These are phyloP conservation scores for Candida ascalaphidarum DNA, from an alignment of 805 yeast species.

Conservation along the genomic window DNA sequence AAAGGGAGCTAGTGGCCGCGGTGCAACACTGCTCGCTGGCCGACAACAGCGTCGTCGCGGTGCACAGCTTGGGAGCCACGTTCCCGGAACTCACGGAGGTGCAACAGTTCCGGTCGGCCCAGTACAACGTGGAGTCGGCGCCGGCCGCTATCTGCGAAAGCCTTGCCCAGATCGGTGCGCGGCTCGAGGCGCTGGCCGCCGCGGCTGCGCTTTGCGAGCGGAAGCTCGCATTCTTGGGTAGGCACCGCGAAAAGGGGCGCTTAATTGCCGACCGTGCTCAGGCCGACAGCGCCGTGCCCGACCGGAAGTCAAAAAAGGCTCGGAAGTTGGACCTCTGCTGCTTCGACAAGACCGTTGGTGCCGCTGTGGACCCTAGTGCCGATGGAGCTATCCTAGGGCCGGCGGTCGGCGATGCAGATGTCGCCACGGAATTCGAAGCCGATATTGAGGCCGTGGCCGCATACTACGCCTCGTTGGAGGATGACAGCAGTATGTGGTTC, in stretches of 20 bases:
- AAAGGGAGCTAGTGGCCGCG: too few species aligned
- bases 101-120: constrained; percentile 9
- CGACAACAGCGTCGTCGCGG: too few species aligned
- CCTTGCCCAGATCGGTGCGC: constrained; percentile 11
- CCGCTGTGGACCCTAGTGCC: too few species aligned
- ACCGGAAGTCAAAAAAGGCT: constrained; percentile 5
- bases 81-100: constrained; percentile 38
- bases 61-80: constrained; percentile 19
- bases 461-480: constrained; percentile 7
- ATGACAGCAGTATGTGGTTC: constrained; percentile 6
- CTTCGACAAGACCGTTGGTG: constrained; percentile 26
- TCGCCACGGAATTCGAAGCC: constrained; percentile 5
- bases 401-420: neutral
- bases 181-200: constrained; percentile 7
- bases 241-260: constrained; percentile 28
- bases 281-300: constrained; percentile 1
- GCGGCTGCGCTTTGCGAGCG: constrained; percentile 6
- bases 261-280: constrained; percentile 23
- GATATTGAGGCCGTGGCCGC: constrained; percentile 10
- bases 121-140: constrained; percentile 6
- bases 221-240: constrained; percentile 14
- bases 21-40: too few species aligned
- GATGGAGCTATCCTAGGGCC: too few species aligned
- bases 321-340: constrained; percentile 47
- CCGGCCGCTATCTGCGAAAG: constrained; percentile 9